Evolutionary conservation across 352 stramenopile genomes (phyloP).

Genomic region (Pythium dissotocum): DNA sequence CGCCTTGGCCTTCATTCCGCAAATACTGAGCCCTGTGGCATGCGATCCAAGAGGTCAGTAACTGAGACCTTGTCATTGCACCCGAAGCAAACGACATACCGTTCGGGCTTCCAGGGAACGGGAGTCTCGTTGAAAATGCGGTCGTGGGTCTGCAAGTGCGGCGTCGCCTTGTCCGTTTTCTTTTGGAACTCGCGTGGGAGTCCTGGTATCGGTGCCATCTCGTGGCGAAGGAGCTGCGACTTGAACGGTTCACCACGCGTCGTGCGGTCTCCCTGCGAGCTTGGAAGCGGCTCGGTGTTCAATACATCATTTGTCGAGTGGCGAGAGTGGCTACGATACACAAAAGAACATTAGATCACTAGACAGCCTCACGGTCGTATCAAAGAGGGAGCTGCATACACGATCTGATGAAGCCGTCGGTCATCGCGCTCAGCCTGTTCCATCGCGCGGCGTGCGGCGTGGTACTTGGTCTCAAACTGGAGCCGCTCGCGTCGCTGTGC

Average conservation of each 20-base stretch:
- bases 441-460: constrained; percentile 49
- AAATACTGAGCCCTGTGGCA: constrained; percentile 62
- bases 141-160: constrained; percentile 47
- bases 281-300: constrained; percentile 26
- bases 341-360: background rate
- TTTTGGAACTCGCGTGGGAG: constrained; percentile 56
- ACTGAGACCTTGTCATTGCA: background rate
- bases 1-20: constrained; percentile 64
- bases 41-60: background rate
- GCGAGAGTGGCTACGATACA: constrained; percentile 31
- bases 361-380: background rate
- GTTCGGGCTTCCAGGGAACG: constrained; percentile 49
- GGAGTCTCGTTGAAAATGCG: constrained; percentile 75
- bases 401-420: constrained; percentile 66
- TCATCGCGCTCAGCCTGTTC: constrained; percentile 64
- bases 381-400: constrained; percentile 35
- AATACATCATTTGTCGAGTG: constrained; percentile 61
- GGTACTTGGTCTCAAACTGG: constrained; percentile 61
- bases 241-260: constrained; percentile 46
- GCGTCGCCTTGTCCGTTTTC: constrained; percentile 51
- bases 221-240: constrained; percentile 46
- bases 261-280: constrained; percentile 9
- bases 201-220: constrained; percentile 29
- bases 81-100: constrained; percentile 25
- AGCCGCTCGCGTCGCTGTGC: constrained; percentile 68